Evolutionary conservation across 2,329 filamentous ascomycete species (phyloP).

Genomic region (Fusarium sp.): DNA sequence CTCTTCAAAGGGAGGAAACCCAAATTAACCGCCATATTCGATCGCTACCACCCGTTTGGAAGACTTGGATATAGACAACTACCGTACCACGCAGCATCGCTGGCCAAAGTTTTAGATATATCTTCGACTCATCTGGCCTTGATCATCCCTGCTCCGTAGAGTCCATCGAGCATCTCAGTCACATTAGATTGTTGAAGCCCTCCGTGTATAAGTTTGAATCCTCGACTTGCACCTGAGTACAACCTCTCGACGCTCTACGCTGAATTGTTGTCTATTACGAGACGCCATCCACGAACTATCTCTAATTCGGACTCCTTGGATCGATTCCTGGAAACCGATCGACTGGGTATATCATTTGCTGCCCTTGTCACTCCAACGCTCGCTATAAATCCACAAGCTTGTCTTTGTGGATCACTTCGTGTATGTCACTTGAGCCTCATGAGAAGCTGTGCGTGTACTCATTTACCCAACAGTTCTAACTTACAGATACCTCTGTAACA

Average conservation of each 20-base stretch:
- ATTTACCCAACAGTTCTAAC: slow-evolving; percentile 38
- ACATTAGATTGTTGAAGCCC: slow-evolving; percentile 28
- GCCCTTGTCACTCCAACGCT: slow-evolving; percentile 45
- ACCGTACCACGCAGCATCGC: slow-evolving; percentile 5
- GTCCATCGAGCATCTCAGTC: slow-evolving; percentile 27
- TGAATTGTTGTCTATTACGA: slow-evolving; percentile 23
- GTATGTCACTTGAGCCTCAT: slow-evolving; percentile 39
- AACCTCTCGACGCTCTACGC: slow-evolving; percentile 14
- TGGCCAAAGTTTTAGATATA: slow-evolving; percentile 19
- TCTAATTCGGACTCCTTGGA: slow-evolving; percentile 28
- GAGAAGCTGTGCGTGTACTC: slow-evolving; percentile 14
- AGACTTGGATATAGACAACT: slow-evolving; percentile 23
- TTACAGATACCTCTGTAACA: slow-evolving; percentile 47
- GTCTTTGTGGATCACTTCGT: slow-evolving; percentile 44
- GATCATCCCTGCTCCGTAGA: slow-evolving; percentile 34
- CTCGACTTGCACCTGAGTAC: slow-evolving; percentile 16
- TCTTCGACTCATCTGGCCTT: slow-evolving; percentile 15
- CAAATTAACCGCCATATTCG: slow-evolving; percentile 44
- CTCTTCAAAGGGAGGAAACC: slow-evolving; percentile 31
- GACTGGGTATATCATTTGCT: slow-evolving; percentile 28
- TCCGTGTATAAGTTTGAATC: slow-evolving; percentile 27
- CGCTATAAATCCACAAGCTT: slow-evolving; percentile 50
- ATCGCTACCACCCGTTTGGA: slow-evolving; percentile 48
- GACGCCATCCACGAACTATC: slow-evolving; percentile 15
- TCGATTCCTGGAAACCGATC: slow-evolving; percentile 19